Base-by-base conservation (phyloP, 1,284 basidiomycete species). In the Chalciporus sp. region DNA sequence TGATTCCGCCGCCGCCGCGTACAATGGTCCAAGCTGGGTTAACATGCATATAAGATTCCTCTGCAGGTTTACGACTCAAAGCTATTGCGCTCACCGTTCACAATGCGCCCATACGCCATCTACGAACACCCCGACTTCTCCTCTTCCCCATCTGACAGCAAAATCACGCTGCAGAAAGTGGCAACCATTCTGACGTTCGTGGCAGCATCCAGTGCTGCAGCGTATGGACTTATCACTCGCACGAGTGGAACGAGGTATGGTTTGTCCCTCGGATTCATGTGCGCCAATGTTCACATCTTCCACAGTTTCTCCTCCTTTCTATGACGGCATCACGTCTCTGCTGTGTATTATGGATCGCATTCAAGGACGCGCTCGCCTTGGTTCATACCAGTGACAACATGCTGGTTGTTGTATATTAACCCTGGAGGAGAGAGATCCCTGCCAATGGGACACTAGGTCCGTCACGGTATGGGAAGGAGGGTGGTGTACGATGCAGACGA, bases 81-180 rank as follows among this genome's bases (percentile, higher is more conserved):
- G 23, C 26, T 42, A 11, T 23, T 57, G n/a, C 35, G 17, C 35
- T 37, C 35, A 37, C 35, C 16, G 8, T 37, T 29, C 75, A 75
- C 71, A 76, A 78, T 65, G 81, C 79, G 61, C 61, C 71, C 51
- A 61, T 71, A 72, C 58, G 69, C 72, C 52, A 69, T 82, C 52
- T 82, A 82, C 63, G 80, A 81, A 55, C 79, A 80, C 63, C 80
- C 81, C 10, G 72, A 73, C n/a, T 75, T 81, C 58, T 70, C 75
- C 1, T 63, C 70, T 20, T 71, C 68, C n/a, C 11, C 11, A 16
- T 51, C 28, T 17, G 67, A 64, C 14, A 67, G 66, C 31, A 41
- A 62, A 49, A 41, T 57, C 20, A 63, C 56, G 2, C 54, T 71
- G 2, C 70, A 54, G 12, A 61, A 59, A 9, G 49, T 72, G 28